A percentile compares a stretch with the other conserved stretches of the same genome.
Conservation (phyloP, 148 eudicot species). For the Rheum nobile region DNA sequence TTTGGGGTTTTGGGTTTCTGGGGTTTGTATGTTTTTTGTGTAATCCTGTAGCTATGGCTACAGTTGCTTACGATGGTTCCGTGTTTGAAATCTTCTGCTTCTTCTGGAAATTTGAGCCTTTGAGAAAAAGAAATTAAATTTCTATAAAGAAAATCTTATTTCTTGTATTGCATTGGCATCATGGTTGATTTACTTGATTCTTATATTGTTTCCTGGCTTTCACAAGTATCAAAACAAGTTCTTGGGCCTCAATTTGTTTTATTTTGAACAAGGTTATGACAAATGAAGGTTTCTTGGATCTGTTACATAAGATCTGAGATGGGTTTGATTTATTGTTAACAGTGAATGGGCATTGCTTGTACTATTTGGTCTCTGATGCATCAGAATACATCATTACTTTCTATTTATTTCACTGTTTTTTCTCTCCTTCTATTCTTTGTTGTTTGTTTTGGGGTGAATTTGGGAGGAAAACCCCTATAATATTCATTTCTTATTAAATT, state of each 20-base stretch:
- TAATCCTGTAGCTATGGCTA: not conserved
- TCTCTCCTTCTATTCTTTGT: not conserved
- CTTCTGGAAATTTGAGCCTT: constrained; percentile 3
- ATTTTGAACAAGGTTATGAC: not conserved
- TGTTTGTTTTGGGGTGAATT: not conserved
- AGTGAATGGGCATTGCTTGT: not conserved
- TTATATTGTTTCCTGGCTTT: not conserved
- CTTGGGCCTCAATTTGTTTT: not conserved
- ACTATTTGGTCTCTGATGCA: not conserved
- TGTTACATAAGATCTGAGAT: not conserved
- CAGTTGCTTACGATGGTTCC: not conserved
- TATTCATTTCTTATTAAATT: not conserved
- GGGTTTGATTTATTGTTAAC: not conserved
- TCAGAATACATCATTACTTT: constrained; percentile 4
- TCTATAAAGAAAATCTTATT: not conserved
- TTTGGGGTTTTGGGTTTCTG: constrained; percentile 16
- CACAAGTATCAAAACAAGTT: not conserved
- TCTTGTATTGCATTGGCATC: not conserved
- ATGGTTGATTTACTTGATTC: constrained; percentile 5
- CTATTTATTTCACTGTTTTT: not conserved
- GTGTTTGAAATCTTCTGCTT: not conserved
- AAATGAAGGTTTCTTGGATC: not conserved
- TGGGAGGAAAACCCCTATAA: not conserved
- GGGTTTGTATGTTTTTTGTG: constrained; percentile 2
- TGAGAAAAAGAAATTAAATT: not conserved